phyloP scores from a whole-genome alignment of 129 eudicot species.

The Flaveria linearis region DNA sequence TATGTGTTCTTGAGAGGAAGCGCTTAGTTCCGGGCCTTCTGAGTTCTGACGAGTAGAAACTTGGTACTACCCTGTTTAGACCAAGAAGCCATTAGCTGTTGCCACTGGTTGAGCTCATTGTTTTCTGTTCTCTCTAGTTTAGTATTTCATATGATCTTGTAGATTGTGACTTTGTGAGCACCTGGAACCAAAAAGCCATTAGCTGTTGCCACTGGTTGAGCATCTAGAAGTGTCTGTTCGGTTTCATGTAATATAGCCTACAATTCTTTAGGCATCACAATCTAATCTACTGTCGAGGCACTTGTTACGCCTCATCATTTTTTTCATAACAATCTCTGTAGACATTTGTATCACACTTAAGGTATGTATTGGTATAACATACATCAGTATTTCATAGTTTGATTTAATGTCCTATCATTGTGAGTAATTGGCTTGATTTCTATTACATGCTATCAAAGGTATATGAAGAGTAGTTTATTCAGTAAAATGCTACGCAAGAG shows the following conservation, averaged over 20 bases:
- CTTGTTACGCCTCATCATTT: background rate
- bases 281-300: slow-evolving; percentile 1
- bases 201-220: background rate
- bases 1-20: slow-evolving; percentile 4
- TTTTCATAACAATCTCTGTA: slow-evolving; percentile 1
- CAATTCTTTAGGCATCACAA: background rate
- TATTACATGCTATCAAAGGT: background rate
- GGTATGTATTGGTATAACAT: background rate
- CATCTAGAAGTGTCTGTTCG: background rate
- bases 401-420: slow-evolving; percentile 2
- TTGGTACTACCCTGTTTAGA: background rate
- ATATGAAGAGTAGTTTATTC: background rate
- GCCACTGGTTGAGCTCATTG: background rate
- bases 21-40: slow-evolving; percentile 6
- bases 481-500: background rate
- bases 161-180: background rate
- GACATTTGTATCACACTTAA: background rate
- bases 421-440: slow-evolving; percentile 7
- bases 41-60: background rate
- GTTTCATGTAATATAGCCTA: background rate
- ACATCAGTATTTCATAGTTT: background rate
- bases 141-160: background rate
- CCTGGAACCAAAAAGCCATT: background rate
- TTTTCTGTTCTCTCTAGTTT: background rate
- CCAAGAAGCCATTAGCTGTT: background rate